These are phyloP conservation scores for Cryptococcus neoformans DNA, from an alignment of 1,284 basidiomycete genomes.

Conservation along the genomic window DNA sequence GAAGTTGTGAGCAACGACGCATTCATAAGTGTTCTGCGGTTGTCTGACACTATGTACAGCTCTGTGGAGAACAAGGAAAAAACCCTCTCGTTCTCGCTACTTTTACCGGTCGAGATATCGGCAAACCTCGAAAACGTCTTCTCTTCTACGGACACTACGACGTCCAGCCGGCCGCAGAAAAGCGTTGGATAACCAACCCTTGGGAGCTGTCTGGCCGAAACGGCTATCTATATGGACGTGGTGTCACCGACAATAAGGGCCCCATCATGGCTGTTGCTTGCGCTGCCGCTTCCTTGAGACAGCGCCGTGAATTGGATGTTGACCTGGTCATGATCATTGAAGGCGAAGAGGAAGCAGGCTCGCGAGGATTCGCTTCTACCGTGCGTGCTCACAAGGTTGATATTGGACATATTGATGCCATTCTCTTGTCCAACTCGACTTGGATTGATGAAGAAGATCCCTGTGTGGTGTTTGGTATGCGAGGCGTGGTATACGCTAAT, in stretches of 20 bases:
- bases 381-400: constrained; percentile 67
- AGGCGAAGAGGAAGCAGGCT: constrained; percentile 94
- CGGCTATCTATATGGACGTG: constrained; percentile 87
- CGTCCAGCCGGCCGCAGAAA: constrained; percentile 71
- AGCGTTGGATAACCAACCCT: constrained; percentile 80
- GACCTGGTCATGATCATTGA: constrained; percentile 91
- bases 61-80: constrained; percentile 55
- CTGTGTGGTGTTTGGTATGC: constrained; percentile 90
- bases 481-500: constrained; percentile 70
- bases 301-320: constrained; percentile 68
- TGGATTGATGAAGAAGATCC: constrained; percentile 96
- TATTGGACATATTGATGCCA: constrained; percentile 81
- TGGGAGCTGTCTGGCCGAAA: constrained; percentile 80
- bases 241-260: constrained; percentile 88
- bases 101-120: constrained; percentile 61
- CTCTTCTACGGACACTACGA: constrained; percentile 96
- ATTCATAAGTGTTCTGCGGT: background rate
- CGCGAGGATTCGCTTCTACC: constrained; percentile 73
- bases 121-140: constrained; percentile 58
- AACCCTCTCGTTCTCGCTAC: constrained; percentile 85
- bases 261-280: constrained; percentile 89
- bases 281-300: constrained; percentile 77
- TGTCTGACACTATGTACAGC: constrained; percentile 6
- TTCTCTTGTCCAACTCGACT: constrained; percentile 85
- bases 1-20: constrained; percentile 57